Conservation (phyloP, 192 early-diverging fungal genomes). For the Thoreauomyces humboldtii region DNA sequence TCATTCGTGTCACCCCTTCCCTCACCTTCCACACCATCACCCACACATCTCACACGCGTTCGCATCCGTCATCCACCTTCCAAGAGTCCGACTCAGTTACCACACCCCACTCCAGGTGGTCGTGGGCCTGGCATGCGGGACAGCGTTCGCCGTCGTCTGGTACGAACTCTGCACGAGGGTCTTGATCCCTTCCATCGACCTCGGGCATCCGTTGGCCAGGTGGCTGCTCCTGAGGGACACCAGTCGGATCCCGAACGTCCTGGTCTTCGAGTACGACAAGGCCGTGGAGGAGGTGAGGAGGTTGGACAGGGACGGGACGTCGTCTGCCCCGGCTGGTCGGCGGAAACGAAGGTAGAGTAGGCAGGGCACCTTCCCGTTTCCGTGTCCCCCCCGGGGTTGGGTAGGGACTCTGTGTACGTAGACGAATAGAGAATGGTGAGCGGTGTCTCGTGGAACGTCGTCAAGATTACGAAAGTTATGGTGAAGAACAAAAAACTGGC, state of each 20-base stretch:
- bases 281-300: slow-evolving; percentile 2
- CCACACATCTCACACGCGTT: neutral
- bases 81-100: slow-evolving; percentile 71
- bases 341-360: no score
- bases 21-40: no score
- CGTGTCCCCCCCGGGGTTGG: no score
- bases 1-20: no score
- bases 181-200: slow-evolving; percentile 28
- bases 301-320: no score
- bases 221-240: slow-evolving; percentile 32
- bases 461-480: no score
- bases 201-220: slow-evolving; percentile 19
- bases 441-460: no score
- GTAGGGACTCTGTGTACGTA: no score
- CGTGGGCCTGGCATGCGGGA: slow-evolving; percentile 59
- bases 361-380: no score
- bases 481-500: no score
- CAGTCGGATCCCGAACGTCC: slow-evolving; percentile 8
- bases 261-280: slow-evolving; percentile 22
- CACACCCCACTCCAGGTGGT: slow-evolving; percentile 73
- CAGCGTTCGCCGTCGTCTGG: slow-evolving; percentile 56
- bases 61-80: neutral
- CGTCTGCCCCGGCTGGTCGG: no score
- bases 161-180: slow-evolving; percentile 23
- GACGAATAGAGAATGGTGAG: no score